A percentile compares a stretch with the other conserved stretches of the same genome.
Evolutionary conservation across 129 eudicot species (phyloP).

Genomic region (Silybum marianum): DNA sequence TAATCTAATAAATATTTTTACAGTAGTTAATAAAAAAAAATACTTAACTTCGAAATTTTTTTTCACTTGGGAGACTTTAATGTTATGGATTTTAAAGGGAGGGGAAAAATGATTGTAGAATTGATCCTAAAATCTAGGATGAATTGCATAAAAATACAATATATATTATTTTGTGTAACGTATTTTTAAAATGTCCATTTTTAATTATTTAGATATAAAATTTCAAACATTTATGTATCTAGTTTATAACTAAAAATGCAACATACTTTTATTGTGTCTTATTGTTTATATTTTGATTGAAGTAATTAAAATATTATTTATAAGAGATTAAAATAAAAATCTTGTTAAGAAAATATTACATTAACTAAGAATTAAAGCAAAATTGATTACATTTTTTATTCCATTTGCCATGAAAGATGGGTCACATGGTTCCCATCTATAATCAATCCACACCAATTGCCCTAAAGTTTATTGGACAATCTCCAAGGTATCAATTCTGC

Average conservation of each 20-base stretch:
- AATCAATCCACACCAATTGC: constrained; percentile 23
- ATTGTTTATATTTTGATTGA: not conserved
- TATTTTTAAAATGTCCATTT: too few species aligned
- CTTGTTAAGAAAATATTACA: not conserved
- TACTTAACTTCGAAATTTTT: too few species aligned
- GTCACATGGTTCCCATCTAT: constrained; percentile 2
- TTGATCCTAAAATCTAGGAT: too few species aligned
- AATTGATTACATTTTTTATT: not conserved
- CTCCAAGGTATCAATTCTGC: constrained; percentile 28
- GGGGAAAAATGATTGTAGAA: too few species aligned
- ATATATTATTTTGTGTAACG: too few species aligned
- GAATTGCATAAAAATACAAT: too few species aligned
- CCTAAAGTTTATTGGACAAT: constrained; percentile 31
- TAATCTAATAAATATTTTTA: too few species aligned
- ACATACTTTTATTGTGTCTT: not conserved
- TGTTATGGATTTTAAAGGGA: too few species aligned
- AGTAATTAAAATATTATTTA: too few species aligned
- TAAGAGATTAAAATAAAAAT: not conserved
- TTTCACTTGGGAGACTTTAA: too few species aligned
- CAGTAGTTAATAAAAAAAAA: too few species aligned
- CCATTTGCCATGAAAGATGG: not conserved
- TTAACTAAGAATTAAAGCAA: not conserved
- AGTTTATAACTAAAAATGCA: not conserved
- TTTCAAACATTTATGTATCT: not conserved
- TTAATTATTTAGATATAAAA: too few species aligned